Percentiles rank a stretch among this genome's conserved stretches.
phyloP scores from a whole-genome alignment of 768 basidiomycete genomes.

The Suillus lakei region DNA sequence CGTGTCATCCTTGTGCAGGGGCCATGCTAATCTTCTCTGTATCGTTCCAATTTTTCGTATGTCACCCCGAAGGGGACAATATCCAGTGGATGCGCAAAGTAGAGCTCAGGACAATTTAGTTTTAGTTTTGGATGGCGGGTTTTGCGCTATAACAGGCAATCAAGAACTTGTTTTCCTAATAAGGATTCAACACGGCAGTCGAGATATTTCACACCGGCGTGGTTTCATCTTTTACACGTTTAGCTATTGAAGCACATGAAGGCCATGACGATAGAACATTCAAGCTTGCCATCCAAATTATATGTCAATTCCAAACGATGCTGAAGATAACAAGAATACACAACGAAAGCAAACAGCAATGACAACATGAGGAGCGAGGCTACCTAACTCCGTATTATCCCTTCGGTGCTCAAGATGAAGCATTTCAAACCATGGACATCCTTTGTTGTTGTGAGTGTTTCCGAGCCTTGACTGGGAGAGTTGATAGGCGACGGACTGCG shows the following conservation, averaged over 20 bases:
- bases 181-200: too few species aligned
- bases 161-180: too few species aligned
- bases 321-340: constrained; percentile 1
- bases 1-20: constrained; percentile 99
- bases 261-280: not conserved
- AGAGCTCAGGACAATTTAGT: not conserved
- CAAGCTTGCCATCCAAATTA: not conserved
- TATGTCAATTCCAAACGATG: not conserved
- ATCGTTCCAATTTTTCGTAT: constrained; percentile 99
- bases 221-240: not conserved
- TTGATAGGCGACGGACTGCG: constrained; percentile 24
- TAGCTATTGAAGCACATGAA: not conserved
- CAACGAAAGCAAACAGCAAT: not conserved
- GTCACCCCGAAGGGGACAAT: constrained; percentile 88
- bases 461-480: constrained; percentile 32
- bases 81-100: rapidly evolving
- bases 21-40: constrained; percentile 99
- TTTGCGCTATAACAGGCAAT: not conserved
- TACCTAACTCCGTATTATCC: not conserved
- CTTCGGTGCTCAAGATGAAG: not conserved
- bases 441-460: constrained; percentile 28
- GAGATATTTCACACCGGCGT: not conserved
- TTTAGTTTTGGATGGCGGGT: not conserved
- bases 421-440: constrained; percentile 26
- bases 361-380: not conserved